Base-by-base conservation (phyloP, 768 basidiomycete genomes). In the Rhodosporidiobolus odoratus region DNA sequence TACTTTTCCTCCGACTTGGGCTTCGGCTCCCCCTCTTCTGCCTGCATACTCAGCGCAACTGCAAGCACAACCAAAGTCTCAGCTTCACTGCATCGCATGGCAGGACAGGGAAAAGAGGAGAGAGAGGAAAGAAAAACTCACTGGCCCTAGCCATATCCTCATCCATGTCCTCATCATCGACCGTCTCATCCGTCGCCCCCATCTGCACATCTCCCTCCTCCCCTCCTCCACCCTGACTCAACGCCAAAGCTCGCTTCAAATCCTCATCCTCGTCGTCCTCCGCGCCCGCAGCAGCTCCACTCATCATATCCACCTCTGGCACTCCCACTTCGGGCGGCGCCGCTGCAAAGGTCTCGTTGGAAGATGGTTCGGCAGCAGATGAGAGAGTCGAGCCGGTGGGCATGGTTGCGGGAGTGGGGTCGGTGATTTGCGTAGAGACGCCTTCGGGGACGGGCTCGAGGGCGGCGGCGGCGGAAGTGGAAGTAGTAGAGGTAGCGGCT, bases 91-190 rank as follows among this genome's bases (percentile, higher is more conserved):
- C n/a, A 9, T 41, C 5, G 10, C 35, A 0, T 4, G 30, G 9
- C 21, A 50, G 48, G 27, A 25, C 8, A 56, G 13, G 9, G 32
- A 50, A 50, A 50, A 50, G 21, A 53, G 27, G 40, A 8, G 37
- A 27, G 21, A 0, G 40, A 35, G 27, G 34, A 38, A 34, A n/a
- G 52, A 37, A 30, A 21, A 23, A 62, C 79, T 86, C 87, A 75
- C 96, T 97, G 21, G 95, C 96, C 56, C 86, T 83, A 56, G 88
- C 86, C 78, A 97, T 97, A 40, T 88, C 93, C 63, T 88, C 92
- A 74, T 96, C 94, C 77, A 82, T 76, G 40, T 81, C 82, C 56
- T 82, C 83, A 43, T 86, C 79, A 35, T 77, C 78, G 23, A 57
- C 63, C 54, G 41, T 37, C 3, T 56, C 63, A 34, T 57, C 63